A percentile compares a stretch with the other conserved stretches of the same genome.
Conservation (phyloP, 2,329 filamentous ascomycete species). For the Botrytis deweyae region DNA sequence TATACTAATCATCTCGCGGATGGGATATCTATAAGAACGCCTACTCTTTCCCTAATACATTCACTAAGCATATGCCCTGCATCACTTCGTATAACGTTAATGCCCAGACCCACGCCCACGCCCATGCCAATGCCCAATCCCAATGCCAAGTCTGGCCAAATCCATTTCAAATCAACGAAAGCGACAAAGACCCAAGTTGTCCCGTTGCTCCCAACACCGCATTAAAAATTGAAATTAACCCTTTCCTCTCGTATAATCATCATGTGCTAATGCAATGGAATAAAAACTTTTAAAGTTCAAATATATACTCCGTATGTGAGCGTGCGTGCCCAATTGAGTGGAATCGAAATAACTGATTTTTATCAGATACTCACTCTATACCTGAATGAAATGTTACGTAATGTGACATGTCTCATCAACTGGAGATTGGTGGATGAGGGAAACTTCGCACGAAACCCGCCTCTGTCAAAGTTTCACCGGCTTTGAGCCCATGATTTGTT, state of each 20-base stretch:
- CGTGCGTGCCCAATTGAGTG: not conserved
- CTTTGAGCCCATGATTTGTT: conserved; percentile 7
- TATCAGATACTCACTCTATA: not conserved
- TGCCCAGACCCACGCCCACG: not conserved
- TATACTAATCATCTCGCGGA: conserved; percentile 4
- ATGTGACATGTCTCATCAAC: not conserved
- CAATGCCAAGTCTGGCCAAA: not conserved
- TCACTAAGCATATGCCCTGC: not conserved
- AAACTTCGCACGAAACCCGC: conserved; percentile 18
- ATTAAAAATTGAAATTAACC: not conserved
- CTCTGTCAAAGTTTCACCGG: conserved; percentile 13
- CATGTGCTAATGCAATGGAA: not conserved
- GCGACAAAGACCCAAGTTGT: not conserved
- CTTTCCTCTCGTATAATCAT: conserved; percentile 3
- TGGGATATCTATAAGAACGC: conserved; percentile 18
- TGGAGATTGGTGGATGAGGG: conserved; percentile 10
- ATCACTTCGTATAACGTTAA: conserved; percentile 10
- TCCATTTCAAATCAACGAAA: not conserved
- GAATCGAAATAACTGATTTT: not conserved
- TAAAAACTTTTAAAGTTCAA: conserved; percentile 1
- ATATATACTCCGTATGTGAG: conserved; percentile 3
- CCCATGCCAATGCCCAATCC: not conserved
- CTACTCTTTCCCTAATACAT: not conserved
- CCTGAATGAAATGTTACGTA: not conserved
- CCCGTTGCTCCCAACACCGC: conserved; percentile 12